phyloP scores from a whole-genome alignment of 2,329 filamentous ascomycete genomes.

The Stachybotrys echinatus region DNA sequence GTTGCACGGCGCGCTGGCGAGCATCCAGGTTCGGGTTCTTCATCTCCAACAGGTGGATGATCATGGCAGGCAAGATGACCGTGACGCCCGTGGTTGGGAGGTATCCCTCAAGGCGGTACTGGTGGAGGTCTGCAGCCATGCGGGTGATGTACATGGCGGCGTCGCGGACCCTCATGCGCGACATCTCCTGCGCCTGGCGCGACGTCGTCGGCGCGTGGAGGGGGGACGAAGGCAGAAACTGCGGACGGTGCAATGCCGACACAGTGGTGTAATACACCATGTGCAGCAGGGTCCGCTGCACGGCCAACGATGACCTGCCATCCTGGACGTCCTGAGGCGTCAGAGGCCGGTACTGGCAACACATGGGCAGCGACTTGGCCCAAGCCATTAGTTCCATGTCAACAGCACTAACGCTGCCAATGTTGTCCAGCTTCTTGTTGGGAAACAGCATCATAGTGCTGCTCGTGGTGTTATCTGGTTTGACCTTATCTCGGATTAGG shows the following conservation, averaged over 20 bases:
- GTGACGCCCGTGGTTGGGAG: conserved; percentile 88
- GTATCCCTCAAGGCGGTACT: conserved; percentile 67
- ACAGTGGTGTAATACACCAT: conserved; percentile 93
- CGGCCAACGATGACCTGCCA: conserved; percentile 52
- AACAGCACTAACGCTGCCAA: conserved; percentile 71
- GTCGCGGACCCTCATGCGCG: conserved; percentile 74
- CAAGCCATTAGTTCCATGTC: conserved; percentile 76
- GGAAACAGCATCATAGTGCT: conserved; percentile 86
- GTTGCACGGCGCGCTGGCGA: conserved; percentile 67
- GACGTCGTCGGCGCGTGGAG: conserved; percentile 45
- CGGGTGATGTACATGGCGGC: conserved; percentile 81
- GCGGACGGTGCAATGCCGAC: conserved; percentile 84
- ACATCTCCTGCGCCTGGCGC: conserved; percentile 73
- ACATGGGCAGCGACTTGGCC: conserved; percentile 65
- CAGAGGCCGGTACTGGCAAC: conserved; percentile 62
- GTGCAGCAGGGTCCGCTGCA: conserved; percentile 82
- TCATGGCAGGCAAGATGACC: conserved; percentile 85
- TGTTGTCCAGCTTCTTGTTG: conserved; percentile 79
- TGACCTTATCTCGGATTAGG: conserved; percentile 75
- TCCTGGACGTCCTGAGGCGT: conserved; percentile 51
- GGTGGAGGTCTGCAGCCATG: conserved; percentile 73
- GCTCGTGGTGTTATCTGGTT: conserved; percentile 68
- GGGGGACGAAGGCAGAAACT: conserved; percentile 74
- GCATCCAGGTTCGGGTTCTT: conserved; percentile 72
- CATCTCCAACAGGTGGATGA: conserved; percentile 89